These are phyloP conservation scores for Biscutella laevigata DNA, from an alignment of 441 rosid genomes.

Conservation along the genomic window DNA sequence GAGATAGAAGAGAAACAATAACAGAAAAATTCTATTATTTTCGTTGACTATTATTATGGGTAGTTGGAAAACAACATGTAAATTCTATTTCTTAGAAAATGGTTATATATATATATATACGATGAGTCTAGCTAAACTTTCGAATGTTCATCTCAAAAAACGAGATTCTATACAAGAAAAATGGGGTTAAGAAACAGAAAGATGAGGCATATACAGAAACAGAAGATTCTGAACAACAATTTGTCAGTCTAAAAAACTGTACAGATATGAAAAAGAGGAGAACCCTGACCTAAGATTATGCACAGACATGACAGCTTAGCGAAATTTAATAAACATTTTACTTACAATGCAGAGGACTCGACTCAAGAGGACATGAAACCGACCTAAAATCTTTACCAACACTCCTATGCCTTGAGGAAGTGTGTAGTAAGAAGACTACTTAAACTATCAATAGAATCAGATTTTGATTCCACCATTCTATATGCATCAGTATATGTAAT, in stretches of 20 bases:
- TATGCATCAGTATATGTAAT: constrained; percentile 28
- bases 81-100: too few species aligned
- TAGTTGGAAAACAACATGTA: too few species aligned
- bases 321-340: neutral
- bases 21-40: too few species aligned
- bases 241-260: constrained; percentile 18
- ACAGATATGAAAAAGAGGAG: constrained; percentile 9
- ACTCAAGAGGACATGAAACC: neutral
- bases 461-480: constrained; percentile 52
- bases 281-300: constrained; percentile 8
- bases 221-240: neutral
- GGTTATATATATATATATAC: too few species aligned
- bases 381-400: constrained; percentile 12
- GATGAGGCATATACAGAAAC: neutral
- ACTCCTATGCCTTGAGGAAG: constrained; percentile 15
- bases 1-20: too few species aligned
- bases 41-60: too few species aligned
- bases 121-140: too few species aligned
- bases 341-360: constrained; percentile 19
- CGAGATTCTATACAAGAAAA: too few species aligned
- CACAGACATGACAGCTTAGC: constrained; percentile 9
- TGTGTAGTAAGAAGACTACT: constrained; percentile 15
- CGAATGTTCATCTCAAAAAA: too few species aligned
- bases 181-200: too few species aligned
- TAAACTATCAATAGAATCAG: constrained; percentile 49